A percentile compares a stretch with the other conserved stretches of the same genome.
Conservation (phyloP, 208 protist species). For the Leishmania braziliensis region DNA sequence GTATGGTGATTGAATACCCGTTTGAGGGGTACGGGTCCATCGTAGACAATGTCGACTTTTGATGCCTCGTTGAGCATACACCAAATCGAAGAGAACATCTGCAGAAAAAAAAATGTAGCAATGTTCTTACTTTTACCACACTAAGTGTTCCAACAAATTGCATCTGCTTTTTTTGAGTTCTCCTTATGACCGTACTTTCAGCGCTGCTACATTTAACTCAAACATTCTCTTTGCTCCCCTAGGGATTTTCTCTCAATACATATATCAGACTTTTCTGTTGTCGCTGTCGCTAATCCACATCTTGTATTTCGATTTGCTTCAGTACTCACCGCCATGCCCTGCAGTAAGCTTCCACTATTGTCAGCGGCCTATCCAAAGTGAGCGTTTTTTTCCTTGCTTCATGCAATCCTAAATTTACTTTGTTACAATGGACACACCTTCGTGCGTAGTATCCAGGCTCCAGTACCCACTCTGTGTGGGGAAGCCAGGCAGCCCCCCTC, state of each 20-base stretch:
- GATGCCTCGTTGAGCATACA: not conserved
- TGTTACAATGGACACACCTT: not conserved
- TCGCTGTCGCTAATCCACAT: not conserved
- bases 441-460: not conserved
- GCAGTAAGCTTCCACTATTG: not conserved
- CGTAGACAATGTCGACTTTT: constrained; percentile 49
- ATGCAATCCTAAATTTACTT: not conserved
- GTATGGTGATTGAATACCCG: constrained; percentile 70
- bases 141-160: not conserved
- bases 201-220: not conserved
- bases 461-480: not conserved
- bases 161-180: not conserved
- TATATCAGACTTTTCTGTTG: not conserved
- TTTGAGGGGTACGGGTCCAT: constrained; percentile 67
- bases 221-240: not conserved
- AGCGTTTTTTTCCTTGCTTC: constrained; percentile 8
- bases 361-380: not conserved
- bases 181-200: not conserved
- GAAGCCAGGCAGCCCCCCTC: not conserved
- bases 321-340: not conserved
- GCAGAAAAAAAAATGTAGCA: not conserved
- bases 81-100: not conserved
- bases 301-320: not conserved
- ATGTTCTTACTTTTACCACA: not conserved
- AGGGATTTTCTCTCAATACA: not conserved